Evolutionary conservation across 2,329 filamentous ascomycete genomes (phyloP).

Genomic region (Colletotrichum sp.): DNA sequence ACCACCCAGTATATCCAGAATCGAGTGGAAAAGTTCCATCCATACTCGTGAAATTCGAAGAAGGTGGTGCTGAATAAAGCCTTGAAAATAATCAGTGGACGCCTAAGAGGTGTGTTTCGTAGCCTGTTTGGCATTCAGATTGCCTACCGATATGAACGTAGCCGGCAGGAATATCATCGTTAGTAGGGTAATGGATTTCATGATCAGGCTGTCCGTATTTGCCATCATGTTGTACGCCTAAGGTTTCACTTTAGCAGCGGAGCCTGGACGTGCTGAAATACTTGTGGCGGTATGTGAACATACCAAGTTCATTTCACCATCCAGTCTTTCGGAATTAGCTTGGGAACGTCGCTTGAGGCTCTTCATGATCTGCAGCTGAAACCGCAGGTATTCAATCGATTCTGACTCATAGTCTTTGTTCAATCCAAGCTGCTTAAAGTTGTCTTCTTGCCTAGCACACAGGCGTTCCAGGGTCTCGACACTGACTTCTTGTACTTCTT

Average conservation of each 20-base stretch:
- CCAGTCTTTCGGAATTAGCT: not conserved
- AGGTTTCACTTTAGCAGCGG: not conserved
- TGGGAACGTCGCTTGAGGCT: not conserved
- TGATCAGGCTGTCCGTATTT: not conserved
- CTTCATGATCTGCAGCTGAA: not conserved
- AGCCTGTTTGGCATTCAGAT: too few relatives aligned
- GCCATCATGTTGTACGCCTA: not conserved
- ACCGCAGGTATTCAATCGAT: not conserved
- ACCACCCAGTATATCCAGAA: not conserved
- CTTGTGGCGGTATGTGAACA: not conserved
- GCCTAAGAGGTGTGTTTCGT: not conserved
- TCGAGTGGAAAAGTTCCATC: not conserved
- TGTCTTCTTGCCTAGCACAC: not conserved
- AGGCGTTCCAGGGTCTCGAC: not conserved
- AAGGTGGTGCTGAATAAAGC: not conserved
- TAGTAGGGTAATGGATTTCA: not conserved
- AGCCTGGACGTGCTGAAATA: not conserved
- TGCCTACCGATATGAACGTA: not conserved
- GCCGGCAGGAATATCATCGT: not conserved
- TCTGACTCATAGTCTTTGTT: not conserved
- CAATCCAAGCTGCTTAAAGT: not conserved
- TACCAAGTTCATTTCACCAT: not conserved
- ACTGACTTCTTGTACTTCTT: not conserved
- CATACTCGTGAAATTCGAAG: not conserved
- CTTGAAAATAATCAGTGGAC: not conserved